These are phyloP conservation scores for Crithidia expoeki DNA, from an alignment of 208 protist genomes.

Conservation along the genomic window DNA sequence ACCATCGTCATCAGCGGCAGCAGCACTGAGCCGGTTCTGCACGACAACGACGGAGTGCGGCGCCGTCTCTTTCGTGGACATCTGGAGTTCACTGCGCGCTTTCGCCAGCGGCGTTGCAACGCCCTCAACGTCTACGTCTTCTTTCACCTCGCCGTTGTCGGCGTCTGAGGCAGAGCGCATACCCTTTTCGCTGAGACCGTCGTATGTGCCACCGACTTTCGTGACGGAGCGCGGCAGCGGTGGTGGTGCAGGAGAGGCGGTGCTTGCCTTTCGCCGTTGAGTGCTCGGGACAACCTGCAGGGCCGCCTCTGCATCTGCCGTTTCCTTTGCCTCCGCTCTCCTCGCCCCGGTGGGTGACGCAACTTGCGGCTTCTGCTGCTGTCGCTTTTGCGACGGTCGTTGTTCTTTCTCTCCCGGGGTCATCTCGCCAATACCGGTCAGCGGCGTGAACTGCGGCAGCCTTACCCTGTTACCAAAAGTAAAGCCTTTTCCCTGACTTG, in stretches of 20 bases:
- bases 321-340: neutral
- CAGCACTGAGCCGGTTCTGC: neutral
- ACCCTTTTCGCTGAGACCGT: neutral
- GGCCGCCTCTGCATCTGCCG: neutral
- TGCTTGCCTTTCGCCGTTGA: neutral
- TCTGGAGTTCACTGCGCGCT: conserved; percentile 1
- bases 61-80: neutral
- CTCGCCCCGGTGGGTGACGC: neutral
- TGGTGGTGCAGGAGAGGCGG: neutral
- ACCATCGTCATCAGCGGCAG: neutral
- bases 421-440: neutral
- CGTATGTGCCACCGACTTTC: neutral
- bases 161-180: neutral
- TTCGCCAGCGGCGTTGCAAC: conserved; percentile 3
- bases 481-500: neutral
- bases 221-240: neutral
- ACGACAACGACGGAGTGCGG: conserved; percentile 4
- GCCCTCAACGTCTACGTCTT: conserved; percentile 1
- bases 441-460: conserved; percentile 20
- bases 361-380: neutral
- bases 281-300: neutral
- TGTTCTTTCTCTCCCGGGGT: neutral
- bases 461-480: conserved; percentile 1
- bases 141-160: neutral
- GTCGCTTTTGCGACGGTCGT: neutral